phyloP scores from a whole-genome alignment of 169 alveolate species.

The Amoebophrya sp. region DNA sequence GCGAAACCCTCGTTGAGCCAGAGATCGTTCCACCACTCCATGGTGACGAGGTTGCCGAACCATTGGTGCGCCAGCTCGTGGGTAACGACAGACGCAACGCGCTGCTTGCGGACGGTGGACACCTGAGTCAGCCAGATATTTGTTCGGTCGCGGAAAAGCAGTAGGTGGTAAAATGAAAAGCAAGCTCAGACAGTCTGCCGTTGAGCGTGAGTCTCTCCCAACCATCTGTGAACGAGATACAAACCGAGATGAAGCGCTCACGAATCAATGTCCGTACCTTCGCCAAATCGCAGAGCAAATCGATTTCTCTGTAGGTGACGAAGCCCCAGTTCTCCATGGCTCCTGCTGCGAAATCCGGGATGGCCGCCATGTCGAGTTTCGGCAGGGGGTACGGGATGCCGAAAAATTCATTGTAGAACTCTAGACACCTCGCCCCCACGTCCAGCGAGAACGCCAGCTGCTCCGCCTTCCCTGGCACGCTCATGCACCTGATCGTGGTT shows the following conservation, averaged over 20 bases:
- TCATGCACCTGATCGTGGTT: background rate
- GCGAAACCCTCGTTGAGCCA: constrained; percentile 85
- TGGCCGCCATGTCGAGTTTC: constrained; percentile 58
- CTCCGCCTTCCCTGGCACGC: constrained; percentile 14
- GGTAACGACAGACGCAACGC: constrained; percentile 39
- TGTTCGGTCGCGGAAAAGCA: no score
- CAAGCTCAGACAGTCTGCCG: no score
- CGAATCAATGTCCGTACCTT: no score
- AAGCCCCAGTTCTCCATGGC: constrained; percentile 81
- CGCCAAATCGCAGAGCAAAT: constrained; percentile 20
- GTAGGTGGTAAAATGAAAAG: no score
- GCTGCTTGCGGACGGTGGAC: constrained; percentile 15
- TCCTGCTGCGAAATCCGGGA: constrained; percentile 51
- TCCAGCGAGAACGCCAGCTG: constrained; percentile 23
- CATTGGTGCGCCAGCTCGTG: constrained; percentile 80
- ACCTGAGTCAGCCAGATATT: no score
- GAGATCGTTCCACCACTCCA: constrained; percentile 83
- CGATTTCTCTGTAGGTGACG: constrained; percentile 43
- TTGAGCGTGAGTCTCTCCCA: no score
- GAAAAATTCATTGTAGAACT: constrained; percentile 47
- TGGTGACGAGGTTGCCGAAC: constrained; percentile 71
- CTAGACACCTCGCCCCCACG: constrained; percentile 23
- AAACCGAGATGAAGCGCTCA: no score
- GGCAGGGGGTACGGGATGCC: constrained; percentile 50
- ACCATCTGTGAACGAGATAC: no score